These are phyloP conservation scores for Capsicum baccatum DNA, from an alignment of 257 asterid species.

Conservation along the genomic window DNA sequence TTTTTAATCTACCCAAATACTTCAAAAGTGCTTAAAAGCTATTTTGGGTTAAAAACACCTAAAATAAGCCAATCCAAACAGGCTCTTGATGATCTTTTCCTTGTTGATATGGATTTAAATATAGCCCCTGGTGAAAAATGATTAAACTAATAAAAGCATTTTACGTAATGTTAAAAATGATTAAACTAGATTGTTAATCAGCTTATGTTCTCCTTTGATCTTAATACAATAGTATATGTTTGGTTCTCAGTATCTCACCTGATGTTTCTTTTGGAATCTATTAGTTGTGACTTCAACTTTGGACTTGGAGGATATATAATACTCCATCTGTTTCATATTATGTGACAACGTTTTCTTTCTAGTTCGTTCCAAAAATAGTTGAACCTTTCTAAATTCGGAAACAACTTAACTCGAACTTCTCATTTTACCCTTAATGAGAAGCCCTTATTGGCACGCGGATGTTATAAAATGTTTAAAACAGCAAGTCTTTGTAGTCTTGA, in stretches of 20 bases:
- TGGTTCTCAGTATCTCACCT: background rate
- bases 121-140: too few relatives aligned
- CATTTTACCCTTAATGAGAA: background rate
- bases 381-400: background rate
- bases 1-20: too few relatives aligned
- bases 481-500: background rate
- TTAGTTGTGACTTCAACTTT: background rate
- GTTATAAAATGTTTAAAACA: background rate
- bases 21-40: too few relatives aligned
- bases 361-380: background rate
- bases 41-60: too few relatives aligned
- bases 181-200: background rate
- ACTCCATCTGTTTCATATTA: background rate
- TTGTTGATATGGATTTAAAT: background rate
- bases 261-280: background rate
- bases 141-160: too few relatives aligned
- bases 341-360: background rate
- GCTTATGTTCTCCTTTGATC: background rate
- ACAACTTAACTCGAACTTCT: background rate
- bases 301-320: background rate
- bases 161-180: too few relatives aligned
- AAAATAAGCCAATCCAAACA: too few relatives aligned
- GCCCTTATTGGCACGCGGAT: background rate
- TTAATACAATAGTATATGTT: background rate
- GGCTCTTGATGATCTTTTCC: background rate